Conservation (phyloP, 805 yeast genomes). For the Lachancea nothofagi region DNA sequence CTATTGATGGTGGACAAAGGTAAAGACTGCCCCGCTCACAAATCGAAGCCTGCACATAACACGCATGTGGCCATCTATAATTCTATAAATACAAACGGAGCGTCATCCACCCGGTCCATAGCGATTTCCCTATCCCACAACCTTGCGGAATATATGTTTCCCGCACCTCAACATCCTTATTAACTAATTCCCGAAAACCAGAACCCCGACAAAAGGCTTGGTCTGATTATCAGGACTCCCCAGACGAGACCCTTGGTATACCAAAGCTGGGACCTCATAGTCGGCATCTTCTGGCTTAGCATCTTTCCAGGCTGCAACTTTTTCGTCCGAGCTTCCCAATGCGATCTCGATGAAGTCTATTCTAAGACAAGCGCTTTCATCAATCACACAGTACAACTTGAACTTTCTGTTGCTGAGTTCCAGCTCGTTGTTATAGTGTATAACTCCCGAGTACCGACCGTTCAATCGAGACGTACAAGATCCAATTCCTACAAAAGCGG, state of each 20-base stretch:
- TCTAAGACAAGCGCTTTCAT: conserved; percentile 9
- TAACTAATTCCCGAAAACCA: conserved; percentile 3
- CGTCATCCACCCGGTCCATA: too few species aligned
- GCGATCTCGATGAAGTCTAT: conserved; percentile 11
- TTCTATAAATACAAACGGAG: neutral
- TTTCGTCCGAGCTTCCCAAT: neutral
- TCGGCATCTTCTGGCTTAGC: conserved; percentile 5
- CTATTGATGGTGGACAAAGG: too few species aligned
- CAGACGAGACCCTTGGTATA: conserved; percentile 6
- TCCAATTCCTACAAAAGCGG: conserved; percentile 7
- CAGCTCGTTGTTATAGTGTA: conserved; percentile 8
- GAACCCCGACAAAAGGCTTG: conserved; percentile 6
- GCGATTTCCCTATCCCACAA: too few species aligned
- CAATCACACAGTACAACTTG: conserved; percentile 10
- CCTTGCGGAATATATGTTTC: too few species aligned
- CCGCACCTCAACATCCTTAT: neutral
- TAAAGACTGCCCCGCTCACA: neutral
- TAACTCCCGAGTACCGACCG: conserved; percentile 8
- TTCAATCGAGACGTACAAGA: conserved; percentile 9
- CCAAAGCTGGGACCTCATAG: conserved; percentile 7
- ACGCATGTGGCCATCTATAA: neutral
- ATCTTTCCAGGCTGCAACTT: conserved; percentile 2
- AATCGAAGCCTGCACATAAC: too few species aligned
- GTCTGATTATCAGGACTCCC: conserved; percentile 2
- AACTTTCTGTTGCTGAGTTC: conserved; percentile 6